Base-by-base conservation (phyloP, 169 alveolate genomes). In the Plasmodium relictum region DNA sequence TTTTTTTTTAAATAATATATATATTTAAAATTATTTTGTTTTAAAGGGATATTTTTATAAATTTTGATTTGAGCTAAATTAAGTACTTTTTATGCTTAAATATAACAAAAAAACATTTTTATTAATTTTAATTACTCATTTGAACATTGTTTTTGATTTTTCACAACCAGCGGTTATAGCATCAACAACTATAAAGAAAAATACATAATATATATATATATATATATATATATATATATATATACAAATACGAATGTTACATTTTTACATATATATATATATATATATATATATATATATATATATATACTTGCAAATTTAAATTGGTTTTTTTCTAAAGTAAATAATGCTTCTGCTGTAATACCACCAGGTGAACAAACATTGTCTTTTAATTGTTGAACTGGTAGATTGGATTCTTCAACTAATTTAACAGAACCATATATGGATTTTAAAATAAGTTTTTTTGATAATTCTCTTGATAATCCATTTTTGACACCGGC, bases 311-410 rank as follows among this genome's bases (percentile, higher is more conserved):
- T 80, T 26, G 92, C 88, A 45, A 73, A 80, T 70, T 94, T 73
- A 50, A 93, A 76, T 12, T 91, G 90, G 72, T 85, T 65, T 50
- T 89, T 86, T 66, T 93, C 96, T 61, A 92, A 58, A 24, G 94
- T 90, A 50, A 61, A 58, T 37, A 93, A 74, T 1, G 93, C 96
- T 41, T 89, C 91, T 26, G 91, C 91, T 16, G 95, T 92, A 37
- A 92, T 92, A 18, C 96, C 96, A 12, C 95, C 95, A 7, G 96
- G 96, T 6, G 96, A 88, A 37, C 93, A 76, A 18, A 92, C 87
- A 31, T 92, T 90, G 16, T 93, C 96, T 41, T 88, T 92, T 59
- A 93, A 66, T 42, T 86, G 92, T 65, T 86, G 92, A 5, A 92
- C 88, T 41, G 93, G 95, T 4, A 20, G 16, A 59, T 72, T 65